Evolutionary conservation across 768 basidiomycete genomes (phyloP), one percentile per base, ranked within the genome.

Genomic region (Mycena floridula): DNA sequence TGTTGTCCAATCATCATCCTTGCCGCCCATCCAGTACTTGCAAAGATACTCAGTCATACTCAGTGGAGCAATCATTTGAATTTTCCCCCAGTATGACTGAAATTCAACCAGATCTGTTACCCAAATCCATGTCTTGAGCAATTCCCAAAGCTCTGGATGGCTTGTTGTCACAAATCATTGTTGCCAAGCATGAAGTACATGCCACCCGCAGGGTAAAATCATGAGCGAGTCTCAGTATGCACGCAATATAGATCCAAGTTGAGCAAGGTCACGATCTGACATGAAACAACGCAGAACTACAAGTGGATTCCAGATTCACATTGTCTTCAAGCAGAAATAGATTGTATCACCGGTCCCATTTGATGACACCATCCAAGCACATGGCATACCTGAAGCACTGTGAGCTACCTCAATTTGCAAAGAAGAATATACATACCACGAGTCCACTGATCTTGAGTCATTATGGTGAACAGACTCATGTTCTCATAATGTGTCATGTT

Each of bases 401-500:
- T 9, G 28, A 41, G 25, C n/a, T 18, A 25, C 11, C 25, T 21
- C 8, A 15, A 41, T 11, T n/a, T 11, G 24, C 24, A 41, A 41
- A 9, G 6, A 6, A 25, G 25, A 8, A 24, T 11, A 7, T 20
- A n/a, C 18, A 25, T 24, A 42, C 40, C 32, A 35, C 18, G 32
- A 15, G 15, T 18, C 32, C 32, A 35, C 18, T 4, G 32, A 18
- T 35, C 32, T 7, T 18, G 13, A 3, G 32, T 7, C 32, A 25
- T 7, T 9, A 48, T 11, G 1, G 47, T 43, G 24, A 48, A 48
- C 12, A 48, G 42, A 20, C 21, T 35, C 42, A 43, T 43, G 5
- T 25, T 25, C 22, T 44, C 32, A 23, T 48, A 48, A 24, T 43
- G 30, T 16, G 35, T 48, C 4, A 42, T 48, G 35, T 48, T 48